These are phyloP conservation scores for Leishmania arabica DNA, from an alignment of 208 protist genomes.

Conservation along the genomic window DNA sequence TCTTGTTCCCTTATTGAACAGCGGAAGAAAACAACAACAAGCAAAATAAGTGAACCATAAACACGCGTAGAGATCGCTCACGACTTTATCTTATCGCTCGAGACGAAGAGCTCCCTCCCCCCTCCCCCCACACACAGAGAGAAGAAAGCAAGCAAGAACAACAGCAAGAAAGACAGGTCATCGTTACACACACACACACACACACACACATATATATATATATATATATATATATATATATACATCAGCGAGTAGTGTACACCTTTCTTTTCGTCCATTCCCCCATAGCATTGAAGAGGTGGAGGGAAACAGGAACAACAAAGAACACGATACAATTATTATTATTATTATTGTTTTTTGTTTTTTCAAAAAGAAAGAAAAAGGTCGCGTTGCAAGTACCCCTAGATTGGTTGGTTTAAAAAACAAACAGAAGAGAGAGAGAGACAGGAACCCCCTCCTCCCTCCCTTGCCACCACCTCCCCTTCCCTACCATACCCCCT, in stretches of 20 bases:
- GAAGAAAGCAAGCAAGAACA: background rate
- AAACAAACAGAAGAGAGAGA: background rate
- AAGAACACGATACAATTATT: too few relatives aligned
- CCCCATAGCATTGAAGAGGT: background rate
- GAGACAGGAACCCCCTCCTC: background rate
- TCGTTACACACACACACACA: background rate
- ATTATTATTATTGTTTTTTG: too few relatives aligned
- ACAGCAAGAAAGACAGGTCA: background rate
- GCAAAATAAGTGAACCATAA: too few relatives aligned
- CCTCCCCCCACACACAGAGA: background rate
- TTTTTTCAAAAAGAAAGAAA: background rate
- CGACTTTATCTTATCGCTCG: too few relatives aligned
- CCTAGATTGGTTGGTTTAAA: too few relatives aligned
- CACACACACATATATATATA: background rate
- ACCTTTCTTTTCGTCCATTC: background rate
- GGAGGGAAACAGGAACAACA: background rate
- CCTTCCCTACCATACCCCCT: too few relatives aligned
- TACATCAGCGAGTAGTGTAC: background rate
- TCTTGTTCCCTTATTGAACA: too few relatives aligned
- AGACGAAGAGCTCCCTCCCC: background rate
- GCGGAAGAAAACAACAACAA: too few relatives aligned
- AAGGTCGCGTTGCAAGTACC: background rate
- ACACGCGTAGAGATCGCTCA: too few relatives aligned
- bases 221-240: too few relatives aligned
- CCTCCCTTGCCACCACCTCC: too few relatives aligned